phyloP scores from a whole-genome alignment of 179 eudicot species.

The Gypsophila paniculata region DNA sequence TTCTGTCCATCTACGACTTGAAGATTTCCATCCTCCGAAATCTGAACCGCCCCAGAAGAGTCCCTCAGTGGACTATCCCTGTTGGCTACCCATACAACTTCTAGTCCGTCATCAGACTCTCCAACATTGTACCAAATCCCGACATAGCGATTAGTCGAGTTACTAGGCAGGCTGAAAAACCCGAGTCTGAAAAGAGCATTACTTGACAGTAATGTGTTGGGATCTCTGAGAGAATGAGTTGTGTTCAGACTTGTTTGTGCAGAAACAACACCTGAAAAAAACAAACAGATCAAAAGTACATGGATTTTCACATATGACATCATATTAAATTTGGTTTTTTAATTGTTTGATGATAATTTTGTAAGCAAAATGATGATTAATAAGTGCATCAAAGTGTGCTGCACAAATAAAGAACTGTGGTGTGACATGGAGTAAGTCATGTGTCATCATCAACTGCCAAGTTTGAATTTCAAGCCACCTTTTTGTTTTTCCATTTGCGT shows the following conservation, averaged over 20 bases:
- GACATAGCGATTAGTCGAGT: constrained; percentile 26
- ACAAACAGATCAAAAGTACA: constrained; percentile 4
- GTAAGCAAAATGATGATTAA: neutral
- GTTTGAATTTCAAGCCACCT: neutral
- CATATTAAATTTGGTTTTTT: neutral
- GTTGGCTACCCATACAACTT: constrained; percentile 27
- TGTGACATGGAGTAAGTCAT: neutral
- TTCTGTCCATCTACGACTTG: constrained; percentile 21
- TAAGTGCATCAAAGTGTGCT: neutral
- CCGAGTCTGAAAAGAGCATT: constrained; percentile 24
- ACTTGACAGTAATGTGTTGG: constrained; percentile 19
- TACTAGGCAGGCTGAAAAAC: constrained; percentile 28
- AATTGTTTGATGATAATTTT: neutral
- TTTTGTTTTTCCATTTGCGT: neutral
- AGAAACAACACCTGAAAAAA: neutral
- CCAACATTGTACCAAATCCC: constrained; percentile 29
- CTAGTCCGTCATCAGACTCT: constrained; percentile 8
- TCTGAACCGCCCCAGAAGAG: constrained; percentile 6
- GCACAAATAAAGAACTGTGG: neutral
- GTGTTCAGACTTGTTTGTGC: constrained; percentile 1
- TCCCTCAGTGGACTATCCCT: constrained; percentile 7
- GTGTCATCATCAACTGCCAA: neutral
- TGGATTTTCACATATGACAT: neutral
- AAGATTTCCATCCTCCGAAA: constrained; percentile 24
- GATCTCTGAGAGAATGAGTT: constrained; percentile 19